Evolutionary conservation across 371 early-diverging fungal species (phyloP), one percentile per base, ranked within the genome.

Genomic region (Mortierella polycephala): DNA sequence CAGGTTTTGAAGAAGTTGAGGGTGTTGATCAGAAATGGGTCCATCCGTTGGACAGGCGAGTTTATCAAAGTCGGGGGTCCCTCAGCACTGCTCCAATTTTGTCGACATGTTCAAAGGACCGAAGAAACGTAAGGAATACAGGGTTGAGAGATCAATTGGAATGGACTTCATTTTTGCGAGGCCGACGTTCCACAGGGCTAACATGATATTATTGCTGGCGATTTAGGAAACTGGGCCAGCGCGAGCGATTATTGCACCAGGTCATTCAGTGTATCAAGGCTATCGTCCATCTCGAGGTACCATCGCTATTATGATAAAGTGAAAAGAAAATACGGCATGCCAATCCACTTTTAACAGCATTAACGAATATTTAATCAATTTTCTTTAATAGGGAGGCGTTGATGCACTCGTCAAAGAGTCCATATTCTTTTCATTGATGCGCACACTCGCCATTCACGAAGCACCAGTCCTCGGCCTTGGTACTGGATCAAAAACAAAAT

Each of bases 41-140:
- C 79, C 8, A 65, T 77, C 49, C 79, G 79, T n/a, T 77, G 79
- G 79, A 72, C 72, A 47, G 62, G 66, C 18, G 79, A 77, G 66
- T 77, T 77, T 39, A 72, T 77, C 51, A 68, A 68, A 23, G 69
- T 47, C 30, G 79, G 79, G 11, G 79, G 79, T 14, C 64, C 79
- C 0, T 14, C 21, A 9, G 79, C 79, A 0, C 16, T 77, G 52
- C 37, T 77, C 20, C 61, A 72, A 41, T 72, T 69, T 45, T 67
- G 79, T 41, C 51, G 57, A 16, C 53, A 72, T 50, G 20, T 77
- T 5, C 72, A 71, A 18, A 53, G 37, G 14, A 62, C 79, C 1
- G 69, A 72, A 23, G 79, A 77, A 37, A 65, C 61, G 75, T 75
- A 75, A 60, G 67, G 5, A 16, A 49, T 30, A 30, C 30, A 30